Evolutionary conservation across 805 yeast genomes (phyloP), one percentile per base, ranked within the genome.

Genomic region (Hanseniaspora taiwanica): DNA sequence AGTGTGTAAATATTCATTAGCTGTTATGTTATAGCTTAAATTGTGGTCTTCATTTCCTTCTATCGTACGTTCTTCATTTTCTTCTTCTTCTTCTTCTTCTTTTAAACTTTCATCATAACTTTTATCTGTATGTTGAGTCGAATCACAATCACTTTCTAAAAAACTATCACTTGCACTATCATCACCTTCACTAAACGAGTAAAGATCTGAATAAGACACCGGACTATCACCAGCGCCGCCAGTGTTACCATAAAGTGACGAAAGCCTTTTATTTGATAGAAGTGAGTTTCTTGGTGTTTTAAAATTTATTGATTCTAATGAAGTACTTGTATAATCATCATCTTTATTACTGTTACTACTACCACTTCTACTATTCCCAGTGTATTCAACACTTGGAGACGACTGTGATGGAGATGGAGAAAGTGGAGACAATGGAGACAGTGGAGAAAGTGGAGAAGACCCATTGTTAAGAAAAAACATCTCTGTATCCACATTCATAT

Each of bases 401-500:
- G 46, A 40, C 9, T 27, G 36, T 6, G 53, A 45, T 5, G 50
- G 44, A 4, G 48, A 36, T 0, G 56, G 46, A 23, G 9, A 7
- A 23, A 10, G 10, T 10, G n/a, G n/a, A n/a, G n/a, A n/a, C n/a
- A n/a, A n/a, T n/a, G n/a, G n/a, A n/a, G n/a, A n/a, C n/a, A n/a
- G n/a, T n/a, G n/a, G n/a, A n/a, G n/a, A n/a, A n/a, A n/a, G n/a
- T n/a, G n/a, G n/a, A n/a, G n/a, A n/a, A n/a, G n/a, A n/a, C n/a
- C n/a, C n/a, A n/a, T n/a, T n/a, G n/a, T n/a, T n/a, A n/a, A 23
- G 25, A 23, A 23, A 13, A 29, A n/a, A 29, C 36, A 80, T 55
- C 50, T 81, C 93, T 1, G 89, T 89, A 51, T 81, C 93, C 44
- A 72, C 68, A 38, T 60, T 45, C 8, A 29, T 34, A n/a, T 63